These are phyloP conservation scores for Lipomyces orientalis DNA, from an alignment of 805 yeast species.

Conservation along the genomic window DNA sequence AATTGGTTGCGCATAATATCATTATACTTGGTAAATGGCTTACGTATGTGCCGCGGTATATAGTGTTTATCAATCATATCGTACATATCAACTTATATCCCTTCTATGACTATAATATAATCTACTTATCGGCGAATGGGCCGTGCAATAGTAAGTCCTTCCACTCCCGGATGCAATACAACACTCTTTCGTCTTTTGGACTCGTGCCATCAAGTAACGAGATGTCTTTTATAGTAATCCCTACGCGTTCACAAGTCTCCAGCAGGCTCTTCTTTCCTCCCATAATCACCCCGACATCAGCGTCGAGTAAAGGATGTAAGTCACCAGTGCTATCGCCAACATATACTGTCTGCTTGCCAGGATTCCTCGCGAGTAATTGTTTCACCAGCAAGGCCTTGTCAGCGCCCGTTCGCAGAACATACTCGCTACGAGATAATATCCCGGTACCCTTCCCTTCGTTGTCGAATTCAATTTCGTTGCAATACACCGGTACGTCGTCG, in stretches of 20 bases:
- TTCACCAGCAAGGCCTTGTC: conserved; percentile 30
- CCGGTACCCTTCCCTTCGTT: conserved; percentile 23
- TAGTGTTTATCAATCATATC: not conserved
- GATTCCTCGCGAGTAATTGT: conserved; percentile 7
- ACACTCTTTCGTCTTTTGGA: not conserved
- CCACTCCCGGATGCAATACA: conserved; percentile 7
- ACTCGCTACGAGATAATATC: not conserved
- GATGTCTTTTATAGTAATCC: conserved; percentile 9
- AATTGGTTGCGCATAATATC: not conserved
- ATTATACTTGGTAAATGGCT: not conserved
- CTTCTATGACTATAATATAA: not conserved
- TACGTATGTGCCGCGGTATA: not conserved
- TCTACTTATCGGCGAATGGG: not conserved
- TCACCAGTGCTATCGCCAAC: conserved; percentile 39
- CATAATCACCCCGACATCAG: conserved; percentile 26
- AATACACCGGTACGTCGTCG: conserved; percentile 16
- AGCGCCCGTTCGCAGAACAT: conserved; percentile 22
- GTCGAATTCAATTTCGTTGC: conserved; percentile 26
- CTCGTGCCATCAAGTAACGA: not conserved
- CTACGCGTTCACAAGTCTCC: conserved; percentile 13
- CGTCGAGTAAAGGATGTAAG: conserved; percentile 27
- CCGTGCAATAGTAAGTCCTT: not conserved
- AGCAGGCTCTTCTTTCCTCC: conserved; percentile 24
- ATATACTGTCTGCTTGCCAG: conserved; percentile 16
- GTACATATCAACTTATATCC: not conserved